Percentiles rank a stretch among this genome's conserved stretches.
Evolutionary conservation across 2,329 filamentous ascomycete genomes (phyloP).

Genomic region (Pseudogymnoascus sp.): DNA sequence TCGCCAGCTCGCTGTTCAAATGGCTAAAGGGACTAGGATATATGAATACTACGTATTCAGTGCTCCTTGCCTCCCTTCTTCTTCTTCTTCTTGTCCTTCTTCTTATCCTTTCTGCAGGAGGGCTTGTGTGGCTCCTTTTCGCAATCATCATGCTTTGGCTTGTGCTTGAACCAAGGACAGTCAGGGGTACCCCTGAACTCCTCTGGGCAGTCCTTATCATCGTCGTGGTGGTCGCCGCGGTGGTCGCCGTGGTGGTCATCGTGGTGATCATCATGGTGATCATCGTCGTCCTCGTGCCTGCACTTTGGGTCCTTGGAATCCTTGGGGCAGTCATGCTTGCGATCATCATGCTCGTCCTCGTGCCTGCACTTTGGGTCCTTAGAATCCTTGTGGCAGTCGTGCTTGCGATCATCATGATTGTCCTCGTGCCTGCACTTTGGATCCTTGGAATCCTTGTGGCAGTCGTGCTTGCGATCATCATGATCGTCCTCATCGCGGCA

Average conservation of each 20-base stretch:
- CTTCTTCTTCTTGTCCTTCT: background rate
- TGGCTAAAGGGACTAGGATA: background rate
- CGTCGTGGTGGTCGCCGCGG: background rate
- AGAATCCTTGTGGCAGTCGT: no score
- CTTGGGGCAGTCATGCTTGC: no score
- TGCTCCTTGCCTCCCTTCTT: background rate
- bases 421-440: background rate
- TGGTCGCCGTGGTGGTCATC: background rate
- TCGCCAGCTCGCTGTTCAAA: background rate
- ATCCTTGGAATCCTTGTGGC: background rate
- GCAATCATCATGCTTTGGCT: background rate
- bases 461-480: background rate
- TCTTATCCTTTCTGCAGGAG: background rate
- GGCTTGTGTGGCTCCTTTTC: conserved; percentile 3
- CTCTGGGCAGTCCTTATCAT: background rate
- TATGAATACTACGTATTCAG: background rate
- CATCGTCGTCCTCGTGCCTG: background rate
- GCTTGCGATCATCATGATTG: no score
- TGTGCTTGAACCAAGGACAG: background rate
- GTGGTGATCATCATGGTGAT: background rate
- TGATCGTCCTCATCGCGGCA: background rate
- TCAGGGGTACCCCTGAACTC: background rate
- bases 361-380: no score
- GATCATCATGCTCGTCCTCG: no score
- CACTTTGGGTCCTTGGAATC: no score